Base-by-base conservation (phyloP, 148 eudicot species). In the Hydrangea macrophylla region DNA sequence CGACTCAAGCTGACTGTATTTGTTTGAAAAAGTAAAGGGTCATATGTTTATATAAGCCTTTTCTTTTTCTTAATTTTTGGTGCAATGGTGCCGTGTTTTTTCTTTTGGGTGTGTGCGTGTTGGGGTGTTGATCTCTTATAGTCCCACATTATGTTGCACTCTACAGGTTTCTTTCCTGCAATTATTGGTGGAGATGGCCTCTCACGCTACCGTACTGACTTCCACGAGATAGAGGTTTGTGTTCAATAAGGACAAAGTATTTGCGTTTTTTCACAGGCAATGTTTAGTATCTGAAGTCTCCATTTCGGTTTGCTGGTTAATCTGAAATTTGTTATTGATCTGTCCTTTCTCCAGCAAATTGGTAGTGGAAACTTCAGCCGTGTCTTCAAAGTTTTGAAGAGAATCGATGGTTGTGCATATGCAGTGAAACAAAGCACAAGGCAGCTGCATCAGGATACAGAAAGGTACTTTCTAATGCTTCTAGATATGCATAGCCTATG, bases 381-480 rank as follows among this genome's bases (percentile, higher is more conserved):
- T 56, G 98, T 90, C 67, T 93, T 78, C 78, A 93, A 90, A 78
- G 96, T 74, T 30, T 55, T 90, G 76, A 88, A 85, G 71, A 86
- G 98, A 83, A 83, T 93, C 40, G 98, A 93, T 76, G 98, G 98
- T 64, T 88, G 91, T 75, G 54, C 81, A 77, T 93, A 93, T 82
- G 96, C 98, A 40, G 96, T 93, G 60, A 93, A 93, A 74, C 84
- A 75, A 69, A 83, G 86, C 80, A 83, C 75, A 61, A 84, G 74
- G 53, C 90, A 80, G 68, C 71, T 93, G 64, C 79, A 77, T 67
- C 92, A 78, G 78, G 98, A 88, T 30, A 56, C 84, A 11, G 90
- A 90, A 63, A 88, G 98, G 98, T 93, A 76, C 3, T 40, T 63
- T 58, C 44, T 25, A 27, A 54, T 67, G 50, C 44, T 70, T 69